phyloP scores from a whole-genome alignment of 805 yeast genomes.

The Candida palmyrensis region DNA sequence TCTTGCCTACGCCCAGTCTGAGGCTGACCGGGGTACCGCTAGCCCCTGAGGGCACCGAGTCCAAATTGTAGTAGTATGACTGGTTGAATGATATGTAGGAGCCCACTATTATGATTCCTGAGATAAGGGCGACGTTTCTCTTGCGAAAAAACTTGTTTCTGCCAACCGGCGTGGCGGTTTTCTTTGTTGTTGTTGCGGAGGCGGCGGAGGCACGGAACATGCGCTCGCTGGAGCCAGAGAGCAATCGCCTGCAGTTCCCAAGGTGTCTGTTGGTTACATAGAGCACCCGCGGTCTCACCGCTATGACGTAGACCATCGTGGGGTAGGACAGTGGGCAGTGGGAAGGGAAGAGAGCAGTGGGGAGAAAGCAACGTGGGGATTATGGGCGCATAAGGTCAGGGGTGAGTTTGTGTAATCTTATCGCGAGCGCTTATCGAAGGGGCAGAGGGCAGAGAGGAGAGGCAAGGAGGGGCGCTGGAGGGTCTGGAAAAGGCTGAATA shows the following conservation, averaged over 20 bases:
- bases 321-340: no score
- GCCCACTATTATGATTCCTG: conserved; percentile 40
- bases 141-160: conserved; percentile 16
- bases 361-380: background rate
- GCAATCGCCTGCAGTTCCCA: conserved; percentile 11
- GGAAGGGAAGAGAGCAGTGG: no score
- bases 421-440: no score
- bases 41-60: conserved; percentile 24
- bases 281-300: conserved; percentile 16
- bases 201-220: conserved; percentile 9
- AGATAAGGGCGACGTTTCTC: conserved; percentile 34
- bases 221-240: conserved; percentile 10
- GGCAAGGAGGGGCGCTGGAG: conserved; percentile 1
- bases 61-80: conserved; percentile 37
- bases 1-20: background rate
- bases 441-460: conserved; percentile 2
- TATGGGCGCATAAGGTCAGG: background rate
- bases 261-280: conserved; percentile 13
- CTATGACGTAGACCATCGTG: conserved; percentile 14
- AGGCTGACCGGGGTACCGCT: conserved; percentile 7
- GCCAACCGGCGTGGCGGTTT: conserved; percentile 4
- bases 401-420: background rate
- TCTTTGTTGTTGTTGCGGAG: background rate
- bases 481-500: no score
- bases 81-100: conserved; percentile 36